phyloP scores from a whole-genome alignment of 2,329 filamentous ascomycete species.

The Cladorrhinum sp. region DNA sequence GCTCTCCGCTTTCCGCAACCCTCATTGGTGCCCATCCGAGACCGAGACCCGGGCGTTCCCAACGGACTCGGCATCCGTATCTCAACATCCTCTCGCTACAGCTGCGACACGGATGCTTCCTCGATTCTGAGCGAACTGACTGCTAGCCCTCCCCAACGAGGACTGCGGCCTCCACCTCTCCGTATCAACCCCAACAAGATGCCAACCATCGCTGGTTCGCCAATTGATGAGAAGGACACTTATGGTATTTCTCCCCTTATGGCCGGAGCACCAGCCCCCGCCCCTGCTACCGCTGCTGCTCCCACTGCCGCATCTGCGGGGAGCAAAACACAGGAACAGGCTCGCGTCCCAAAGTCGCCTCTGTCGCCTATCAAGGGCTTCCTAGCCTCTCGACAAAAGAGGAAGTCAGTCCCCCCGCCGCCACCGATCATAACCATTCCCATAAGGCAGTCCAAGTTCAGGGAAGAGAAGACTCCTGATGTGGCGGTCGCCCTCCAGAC shows the following conservation, averaged over 20 bases:
- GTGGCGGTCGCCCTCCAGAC: constrained; percentile 7
- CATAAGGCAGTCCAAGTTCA: constrained; percentile 1
- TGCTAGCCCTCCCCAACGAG: constrained; percentile 18
- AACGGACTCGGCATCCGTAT: constrained; percentile 1
- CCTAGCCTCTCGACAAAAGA: constrained; percentile 7
- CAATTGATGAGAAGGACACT: constrained; percentile 12
- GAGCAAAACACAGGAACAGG: constrained; percentile 17
- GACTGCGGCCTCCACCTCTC: constrained; percentile 19
- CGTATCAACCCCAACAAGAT: constrained; percentile 4
- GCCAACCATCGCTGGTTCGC: constrained; percentile 14
- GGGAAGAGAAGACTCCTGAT: neutral
- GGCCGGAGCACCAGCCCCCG: constrained; percentile 16
- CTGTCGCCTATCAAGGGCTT: constrained; percentile 18
- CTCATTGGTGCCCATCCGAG: constrained; percentile 26
- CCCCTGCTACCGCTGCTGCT: neutral
- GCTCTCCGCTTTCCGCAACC: constrained; percentile 25
- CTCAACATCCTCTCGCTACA: constrained; percentile 15
- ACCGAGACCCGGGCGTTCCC: constrained; percentile 1
- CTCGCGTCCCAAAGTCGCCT: constrained; percentile 21
- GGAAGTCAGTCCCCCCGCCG: constrained; percentile 5
- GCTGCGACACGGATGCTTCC: constrained; percentile 22
- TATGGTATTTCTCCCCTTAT: constrained; percentile 25
- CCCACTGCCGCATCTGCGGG: neutral
- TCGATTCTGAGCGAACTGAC: constrained; percentile 6
- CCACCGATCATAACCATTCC: neutral